phyloP scores from a whole-genome alignment of 2,329 filamentous ascomycete genomes.

The Ophiosphaerella narmari region DNA sequence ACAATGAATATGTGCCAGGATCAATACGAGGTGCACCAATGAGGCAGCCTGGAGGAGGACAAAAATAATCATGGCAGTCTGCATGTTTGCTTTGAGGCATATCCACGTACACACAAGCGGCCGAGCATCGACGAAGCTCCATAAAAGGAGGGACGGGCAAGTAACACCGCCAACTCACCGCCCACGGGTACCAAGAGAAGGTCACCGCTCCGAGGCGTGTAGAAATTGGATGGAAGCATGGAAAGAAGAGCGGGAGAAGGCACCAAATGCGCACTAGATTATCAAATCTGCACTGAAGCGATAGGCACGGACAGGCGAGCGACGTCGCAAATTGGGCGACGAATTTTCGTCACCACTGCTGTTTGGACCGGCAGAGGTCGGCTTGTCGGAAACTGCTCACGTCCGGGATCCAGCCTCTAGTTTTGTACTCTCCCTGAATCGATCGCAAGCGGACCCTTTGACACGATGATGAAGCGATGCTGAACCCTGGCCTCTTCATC shows the following conservation, averaged over 20 bases:
- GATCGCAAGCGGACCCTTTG: constrained; percentile 30
- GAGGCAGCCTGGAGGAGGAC: constrained; percentile 24
- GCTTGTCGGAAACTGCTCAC: constrained; percentile 33
- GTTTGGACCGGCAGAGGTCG: constrained; percentile 24
- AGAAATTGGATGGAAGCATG: constrained; percentile 42
- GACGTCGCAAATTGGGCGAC: constrained; percentile 35
- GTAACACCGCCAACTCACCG: constrained; percentile 33
- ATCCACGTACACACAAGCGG: not conserved
- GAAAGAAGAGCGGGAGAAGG: constrained; percentile 47
- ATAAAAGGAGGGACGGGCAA: constrained; percentile 9
- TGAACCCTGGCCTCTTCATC: constrained; percentile 25
- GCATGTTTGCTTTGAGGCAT: constrained; percentile 17
- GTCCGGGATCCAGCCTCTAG: constrained; percentile 25
- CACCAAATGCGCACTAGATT: constrained; percentile 33
- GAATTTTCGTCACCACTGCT: constrained; percentile 21
- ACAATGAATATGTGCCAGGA: constrained; percentile 11
- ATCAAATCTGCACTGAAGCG: constrained; percentile 21
- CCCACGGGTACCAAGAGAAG: constrained; percentile 27
- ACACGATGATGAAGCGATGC: constrained; percentile 24
- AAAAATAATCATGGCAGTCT: constrained; percentile 39
- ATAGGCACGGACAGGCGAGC: constrained; percentile 21
- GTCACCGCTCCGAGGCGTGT: constrained; percentile 24
- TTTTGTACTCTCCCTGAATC: constrained; percentile 40
- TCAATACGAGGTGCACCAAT: constrained; percentile 37
- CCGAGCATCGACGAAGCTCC: constrained; percentile 6